Percentiles rank a stretch among this genome's conserved stretches.
phyloP scores from a whole-genome alignment of 2,329 filamentous ascomycete genomes.

The Monosporascus ibericus region DNA sequence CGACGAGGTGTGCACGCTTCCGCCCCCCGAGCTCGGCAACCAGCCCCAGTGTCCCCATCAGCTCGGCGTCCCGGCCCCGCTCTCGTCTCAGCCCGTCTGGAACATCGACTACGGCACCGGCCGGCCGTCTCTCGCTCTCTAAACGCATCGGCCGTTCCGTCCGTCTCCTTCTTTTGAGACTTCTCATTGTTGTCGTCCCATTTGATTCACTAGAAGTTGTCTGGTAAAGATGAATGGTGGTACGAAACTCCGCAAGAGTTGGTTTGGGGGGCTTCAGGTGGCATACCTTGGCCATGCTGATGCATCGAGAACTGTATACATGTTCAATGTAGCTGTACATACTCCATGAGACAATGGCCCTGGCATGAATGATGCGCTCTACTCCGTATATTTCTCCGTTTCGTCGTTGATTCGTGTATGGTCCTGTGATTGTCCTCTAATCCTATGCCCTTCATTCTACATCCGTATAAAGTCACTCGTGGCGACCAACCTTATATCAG shows the following conservation, averaged over 20 bases:
- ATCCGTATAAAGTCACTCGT: background rate
- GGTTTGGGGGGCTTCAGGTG: too few relatives aligned
- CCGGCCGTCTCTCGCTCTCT: slow-evolving; percentile 13
- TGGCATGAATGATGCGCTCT: background rate
- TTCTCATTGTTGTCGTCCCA: background rate
- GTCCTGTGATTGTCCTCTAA: too few relatives aligned
- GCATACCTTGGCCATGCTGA: background rate
- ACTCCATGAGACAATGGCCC: background rate
- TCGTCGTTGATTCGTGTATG: too few relatives aligned
- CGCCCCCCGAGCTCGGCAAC: slow-evolving; percentile 35
- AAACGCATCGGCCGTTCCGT: background rate
- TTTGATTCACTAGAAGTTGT: background rate
- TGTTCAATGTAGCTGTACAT: background rate
- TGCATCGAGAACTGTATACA: background rate
- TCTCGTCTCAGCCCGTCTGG: slow-evolving; percentile 36
- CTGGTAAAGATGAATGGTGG: too few relatives aligned
- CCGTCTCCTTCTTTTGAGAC: background rate
- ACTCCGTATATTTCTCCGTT: background rate
- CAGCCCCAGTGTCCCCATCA: slow-evolving; percentile 38
- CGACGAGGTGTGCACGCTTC: slow-evolving; percentile 40
- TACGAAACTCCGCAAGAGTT: too few relatives aligned
- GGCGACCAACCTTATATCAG: too few relatives aligned
- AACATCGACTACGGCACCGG: slow-evolving; percentile 43
- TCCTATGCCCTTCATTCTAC: background rate
- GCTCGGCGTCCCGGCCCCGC: slow-evolving; percentile 29